Conservation (phyloP, 2,329 filamentous ascomycete genomes). For the Pseudocercospora fuligena region DNA sequence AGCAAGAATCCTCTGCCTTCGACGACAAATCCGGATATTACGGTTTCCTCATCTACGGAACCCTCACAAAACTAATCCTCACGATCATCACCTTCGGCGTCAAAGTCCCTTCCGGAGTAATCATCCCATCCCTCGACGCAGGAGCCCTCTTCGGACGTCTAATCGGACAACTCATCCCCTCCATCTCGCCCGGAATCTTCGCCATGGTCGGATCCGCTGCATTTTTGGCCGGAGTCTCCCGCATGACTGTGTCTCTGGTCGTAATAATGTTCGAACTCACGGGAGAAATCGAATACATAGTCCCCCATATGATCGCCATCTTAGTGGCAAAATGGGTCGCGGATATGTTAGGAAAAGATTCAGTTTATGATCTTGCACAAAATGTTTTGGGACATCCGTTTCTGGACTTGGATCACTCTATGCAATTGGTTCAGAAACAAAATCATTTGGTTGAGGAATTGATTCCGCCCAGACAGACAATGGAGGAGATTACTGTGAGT, state of each 20-base stretch:
- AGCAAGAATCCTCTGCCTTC: conserved; percentile 47
- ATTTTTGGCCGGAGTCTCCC: conserved; percentile 62
- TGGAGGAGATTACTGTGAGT: conserved; percentile 60
- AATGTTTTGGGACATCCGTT: conserved; percentile 64
- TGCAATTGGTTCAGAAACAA: conserved; percentile 48
- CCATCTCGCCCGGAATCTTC: conserved; percentile 62
- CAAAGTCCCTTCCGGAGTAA: conserved; percentile 65
- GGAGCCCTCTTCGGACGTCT: conserved; percentile 64
- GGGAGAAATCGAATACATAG: conserved; percentile 61
- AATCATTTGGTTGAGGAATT: conserved; percentile 52
- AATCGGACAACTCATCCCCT: conserved; percentile 51
- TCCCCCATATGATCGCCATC: conserved; percentile 63
- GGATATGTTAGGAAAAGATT: conserved; percentile 57
- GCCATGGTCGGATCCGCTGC: conserved; percentile 65
- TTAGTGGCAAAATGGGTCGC: conserved; percentile 64
- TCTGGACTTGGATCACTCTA: conserved; percentile 57
- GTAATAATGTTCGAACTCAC: conserved; percentile 68
- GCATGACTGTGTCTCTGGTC: conserved; percentile 63
- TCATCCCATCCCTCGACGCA: conserved; percentile 63
- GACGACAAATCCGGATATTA: conserved; percentile 51
- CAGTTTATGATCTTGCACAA: conserved; percentile 66
- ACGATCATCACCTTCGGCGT: conserved; percentile 64
- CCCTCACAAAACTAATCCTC: conserved; percentile 59
- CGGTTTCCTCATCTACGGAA: conserved; percentile 58
- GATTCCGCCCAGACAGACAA: conserved; percentile 59